Evolutionary conservation across 192 early-diverging fungal species (phyloP).

Genomic region (Coemansia brasiliensis): DNA sequence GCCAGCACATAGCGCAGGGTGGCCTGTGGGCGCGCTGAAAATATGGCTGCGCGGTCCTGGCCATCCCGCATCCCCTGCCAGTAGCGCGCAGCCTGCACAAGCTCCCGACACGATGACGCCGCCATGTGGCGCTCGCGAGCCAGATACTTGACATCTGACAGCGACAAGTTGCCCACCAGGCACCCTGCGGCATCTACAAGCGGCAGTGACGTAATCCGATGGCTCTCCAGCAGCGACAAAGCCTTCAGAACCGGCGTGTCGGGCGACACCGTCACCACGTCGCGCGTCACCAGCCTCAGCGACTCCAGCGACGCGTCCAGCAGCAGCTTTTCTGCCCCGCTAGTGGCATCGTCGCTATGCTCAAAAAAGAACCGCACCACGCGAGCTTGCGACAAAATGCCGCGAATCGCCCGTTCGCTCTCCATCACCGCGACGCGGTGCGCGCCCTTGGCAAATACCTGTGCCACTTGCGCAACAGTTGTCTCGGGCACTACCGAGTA

Average conservation of each 20-base stretch:
- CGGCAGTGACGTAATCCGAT: conserved; percentile 46
- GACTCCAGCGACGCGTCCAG: conserved; percentile 49
- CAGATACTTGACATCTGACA: conserved; percentile 53
- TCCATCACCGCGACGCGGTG: conserved; percentile 81
- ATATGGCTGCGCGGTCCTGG: conserved; percentile 64
- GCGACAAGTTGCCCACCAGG: conserved; percentile 35
- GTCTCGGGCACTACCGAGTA: conserved; percentile 78
- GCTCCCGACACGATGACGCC: conserved; percentile 62
- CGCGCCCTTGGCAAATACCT: conserved; percentile 71
- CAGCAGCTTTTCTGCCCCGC: conserved; percentile 9
- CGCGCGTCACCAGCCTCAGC: conserved; percentile 58
- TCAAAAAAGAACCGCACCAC: conserved; percentile 69
- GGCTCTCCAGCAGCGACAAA: conserved; percentile 58
- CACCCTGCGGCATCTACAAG: conserved; percentile 35
- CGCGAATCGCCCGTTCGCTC: conserved; percentile 60
- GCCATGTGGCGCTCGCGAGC: conserved; percentile 49
- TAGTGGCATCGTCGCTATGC: conserved; percentile 25
- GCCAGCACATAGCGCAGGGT: conserved; percentile 71
- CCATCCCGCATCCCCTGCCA: conserved; percentile 69
- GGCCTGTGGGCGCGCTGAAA: conserved; percentile 71
- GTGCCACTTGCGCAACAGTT: conserved; percentile 66
- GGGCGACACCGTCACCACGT: conserved; percentile 58
- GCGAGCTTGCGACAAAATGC: conserved; percentile 77
- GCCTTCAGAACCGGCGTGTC: conserved; percentile 65
- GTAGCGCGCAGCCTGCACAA: conserved; percentile 60